Evolutionary conservation across 2,329 filamentous ascomycete species (phyloP), one percentile per base, ranked within the genome.

Genomic region (Microcera coccophila): DNA sequence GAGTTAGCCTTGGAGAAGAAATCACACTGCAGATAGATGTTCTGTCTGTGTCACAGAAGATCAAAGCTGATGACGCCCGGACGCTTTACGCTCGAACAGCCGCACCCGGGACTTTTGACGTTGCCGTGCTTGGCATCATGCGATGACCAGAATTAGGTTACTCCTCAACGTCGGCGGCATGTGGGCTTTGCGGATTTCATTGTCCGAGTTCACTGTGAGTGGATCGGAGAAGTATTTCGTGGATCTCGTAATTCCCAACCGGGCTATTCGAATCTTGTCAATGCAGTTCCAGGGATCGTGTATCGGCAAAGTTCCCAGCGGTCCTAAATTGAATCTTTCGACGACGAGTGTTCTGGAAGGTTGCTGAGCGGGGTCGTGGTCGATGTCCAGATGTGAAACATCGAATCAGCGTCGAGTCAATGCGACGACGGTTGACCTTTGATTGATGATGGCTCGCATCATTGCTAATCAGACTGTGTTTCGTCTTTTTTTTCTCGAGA

Each of bases 161-260:
- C 22, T 26, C 22, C 12, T 26, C 7, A 12, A 26, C 22, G 22
- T 26, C 22, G 7, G 22, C 22, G 7, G 12, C 22, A 12, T 26
- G 7, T 12, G 22, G 12, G 22, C 7, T 7, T 7, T 7, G 12
- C 22, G 22, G 7, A 7, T 26, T 26, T 7, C 22, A 29, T 38
- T 26, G 36, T 46, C 54, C 44, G 35, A 54, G 43, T 41, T 47
- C 31, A 33, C 39, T 41, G 44, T 45, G 48, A 51, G 42, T 34
- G 47, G 52, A 57, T 54, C 53, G 49, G 43, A 48, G 45, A 39
- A 44, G 44, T 47, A 53, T 47, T 28, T 32, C 26, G 34, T 36
- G 41, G 48, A 56, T 56, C 48, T 51, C 34, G 20, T n/a, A n/a
- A n/a, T n/a, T n/a, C n/a, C n/a, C n/a, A n/a, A n/a, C n/a, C n/a